A percentile compares a stretch with the other conserved stretches of the same genome.
phyloP scores from a whole-genome alignment of 2,329 filamentous ascomycete genomes.

The Cadophora luteo-olivacea region DNA sequence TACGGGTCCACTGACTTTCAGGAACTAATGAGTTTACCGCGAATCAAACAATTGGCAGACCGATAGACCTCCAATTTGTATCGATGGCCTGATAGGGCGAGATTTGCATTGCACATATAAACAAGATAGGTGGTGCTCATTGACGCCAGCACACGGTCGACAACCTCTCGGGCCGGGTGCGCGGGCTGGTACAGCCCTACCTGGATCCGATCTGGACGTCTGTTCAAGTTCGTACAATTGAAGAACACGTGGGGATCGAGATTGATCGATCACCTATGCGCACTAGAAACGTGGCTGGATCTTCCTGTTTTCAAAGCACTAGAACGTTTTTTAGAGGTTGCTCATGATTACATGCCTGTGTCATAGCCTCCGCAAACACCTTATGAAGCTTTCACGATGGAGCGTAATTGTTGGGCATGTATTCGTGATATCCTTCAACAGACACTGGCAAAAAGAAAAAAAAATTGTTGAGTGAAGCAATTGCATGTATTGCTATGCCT shows the following conservation, averaged over 20 bases:
- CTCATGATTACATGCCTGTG: not conserved
- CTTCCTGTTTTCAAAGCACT: not conserved
- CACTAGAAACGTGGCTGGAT: too few species aligned
- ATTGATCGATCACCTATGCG: not conserved
- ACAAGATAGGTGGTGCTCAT: too few species aligned
- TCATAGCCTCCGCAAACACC: not conserved
- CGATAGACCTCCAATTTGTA: not conserved
- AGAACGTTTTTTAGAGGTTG: not conserved
- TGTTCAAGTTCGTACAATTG: not conserved
- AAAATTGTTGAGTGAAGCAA: not conserved
- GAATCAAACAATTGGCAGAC: not conserved
- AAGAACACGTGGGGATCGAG: not conserved
- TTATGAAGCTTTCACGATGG: not conserved
- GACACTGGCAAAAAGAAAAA: not conserved
- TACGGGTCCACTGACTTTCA: not conserved
- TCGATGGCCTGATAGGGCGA: too few species aligned
- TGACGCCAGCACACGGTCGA: not conserved
- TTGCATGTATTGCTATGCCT: conserved; percentile 7
- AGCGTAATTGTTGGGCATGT: not conserved
- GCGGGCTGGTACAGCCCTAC: not conserved
- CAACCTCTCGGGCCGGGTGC: not conserved
- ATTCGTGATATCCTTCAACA: not conserved
- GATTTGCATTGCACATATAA: too few species aligned
- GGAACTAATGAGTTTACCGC: not conserved
- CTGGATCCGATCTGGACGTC: not conserved